Conservation (phyloP, 2,329 filamentous ascomycete species). For the Neobulgaria alba region DNA sequence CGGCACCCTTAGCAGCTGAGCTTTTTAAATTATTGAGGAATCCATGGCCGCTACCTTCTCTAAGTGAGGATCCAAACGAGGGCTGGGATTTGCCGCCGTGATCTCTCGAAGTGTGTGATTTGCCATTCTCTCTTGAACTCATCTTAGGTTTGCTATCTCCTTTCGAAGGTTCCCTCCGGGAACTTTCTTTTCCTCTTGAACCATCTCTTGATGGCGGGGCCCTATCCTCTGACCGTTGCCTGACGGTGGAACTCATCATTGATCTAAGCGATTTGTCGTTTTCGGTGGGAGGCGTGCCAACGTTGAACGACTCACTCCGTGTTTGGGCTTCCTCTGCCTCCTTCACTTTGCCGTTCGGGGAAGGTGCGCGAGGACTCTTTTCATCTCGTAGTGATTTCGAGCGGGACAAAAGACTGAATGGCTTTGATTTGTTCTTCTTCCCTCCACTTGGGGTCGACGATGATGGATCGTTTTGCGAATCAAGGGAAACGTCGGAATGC, state of each 20-base stretch:
- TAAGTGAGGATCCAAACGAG: constrained; percentile 1
- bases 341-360: constrained; percentile 14
- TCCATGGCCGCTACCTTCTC: constrained; percentile 48
- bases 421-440: constrained; percentile 25
- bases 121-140: constrained; percentile 26
- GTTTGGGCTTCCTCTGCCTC: constrained; percentile 29
- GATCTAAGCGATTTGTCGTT: constrained; percentile 57
- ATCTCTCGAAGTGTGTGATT: constrained; percentile 30
- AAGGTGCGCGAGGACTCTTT: constrained; percentile 18
- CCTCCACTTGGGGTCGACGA: constrained; percentile 12
- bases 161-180: constrained; percentile 26
- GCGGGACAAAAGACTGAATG: constrained; percentile 31
- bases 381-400: constrained; percentile 37
- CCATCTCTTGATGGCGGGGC: constrained; percentile 39
- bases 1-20: constrained; percentile 65
- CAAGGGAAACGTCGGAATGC: constrained; percentile 22
- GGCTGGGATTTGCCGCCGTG: constrained; percentile 3
- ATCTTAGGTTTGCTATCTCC: constrained; percentile 33
- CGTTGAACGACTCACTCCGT: constrained; percentile 39
- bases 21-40: constrained; percentile 69
- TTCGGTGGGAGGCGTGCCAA: constrained; percentile 47
- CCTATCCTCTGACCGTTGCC: constrained; percentile 69
- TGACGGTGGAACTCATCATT: constrained; percentile 53
- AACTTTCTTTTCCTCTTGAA: constrained; percentile 15
- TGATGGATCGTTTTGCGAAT: constrained; percentile 14